phyloP scores from a whole-genome alignment of 257 asterid genomes.

The Verbascum thapsus region DNA sequence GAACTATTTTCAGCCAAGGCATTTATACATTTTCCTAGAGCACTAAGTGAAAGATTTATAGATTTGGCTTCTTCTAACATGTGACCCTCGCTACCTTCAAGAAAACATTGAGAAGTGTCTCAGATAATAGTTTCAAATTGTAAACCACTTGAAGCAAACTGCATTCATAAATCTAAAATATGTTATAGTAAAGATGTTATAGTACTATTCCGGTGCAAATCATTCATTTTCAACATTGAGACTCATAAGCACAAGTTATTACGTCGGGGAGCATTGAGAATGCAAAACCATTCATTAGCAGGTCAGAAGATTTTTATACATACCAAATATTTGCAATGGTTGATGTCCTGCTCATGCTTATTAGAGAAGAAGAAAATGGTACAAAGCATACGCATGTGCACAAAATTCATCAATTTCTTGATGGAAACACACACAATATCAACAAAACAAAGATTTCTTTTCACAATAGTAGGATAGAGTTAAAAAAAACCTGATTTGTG shows the following conservation, averaged over 20 bases:
- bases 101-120: slow-evolving; percentile 31
- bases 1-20: slow-evolving; percentile 98
- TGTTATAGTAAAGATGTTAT: slow-evolving; percentile 1
- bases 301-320: slow-evolving; percentile 9
- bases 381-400: not conserved
- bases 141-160: slow-evolving; percentile 12
- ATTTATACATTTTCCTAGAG: slow-evolving; percentile 97
- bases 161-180: slow-evolving; percentile 23
- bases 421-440: not conserved
- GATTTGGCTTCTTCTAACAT: slow-evolving; percentile 98
- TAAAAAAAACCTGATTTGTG: slow-evolving; percentile 80
- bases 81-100: slow-evolving; percentile 99
- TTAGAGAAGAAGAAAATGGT: not conserved
- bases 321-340: slow-evolving; percentile 9
- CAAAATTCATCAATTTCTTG: slow-evolving; percentile 16
- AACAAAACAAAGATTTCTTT: slow-evolving; percentile 15
- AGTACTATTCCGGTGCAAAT: not conserved
- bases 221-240: not conserved
- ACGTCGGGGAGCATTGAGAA: not conserved
- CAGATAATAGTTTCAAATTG: slow-evolving; percentile 26
- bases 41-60: slow-evolving; percentile 94
- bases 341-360: slow-evolving; percentile 3
- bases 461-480: slow-evolving; percentile 20
- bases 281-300: not conserved
- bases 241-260: not conserved